phyloP scores from a whole-genome alignment of 257 asterid genomes.

The Plantago ovata region DNA sequence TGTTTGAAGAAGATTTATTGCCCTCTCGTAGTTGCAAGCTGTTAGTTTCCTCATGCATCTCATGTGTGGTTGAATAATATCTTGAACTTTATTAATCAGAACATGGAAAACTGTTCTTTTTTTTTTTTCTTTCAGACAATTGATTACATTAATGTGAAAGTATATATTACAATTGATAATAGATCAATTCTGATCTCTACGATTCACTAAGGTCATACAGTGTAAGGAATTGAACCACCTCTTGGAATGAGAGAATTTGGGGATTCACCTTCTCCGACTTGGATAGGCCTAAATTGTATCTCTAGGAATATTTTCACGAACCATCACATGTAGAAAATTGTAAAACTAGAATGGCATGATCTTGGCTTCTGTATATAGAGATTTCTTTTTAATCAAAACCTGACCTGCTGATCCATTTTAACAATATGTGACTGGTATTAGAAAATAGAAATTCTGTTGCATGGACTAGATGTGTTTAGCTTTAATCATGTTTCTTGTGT shows the following conservation, averaged over 20 bases:
- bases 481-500: neutral
- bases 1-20: neutral
- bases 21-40: neutral
- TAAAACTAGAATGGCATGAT: neutral
- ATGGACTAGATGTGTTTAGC: no score
- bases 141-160: no score
- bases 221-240: no score
- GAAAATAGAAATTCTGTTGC: neutral
- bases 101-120: no score
- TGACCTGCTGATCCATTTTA: constrained; percentile 3
- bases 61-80: neutral
- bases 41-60: neutral
- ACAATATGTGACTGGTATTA: constrained; percentile 1
- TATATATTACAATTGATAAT: no score
- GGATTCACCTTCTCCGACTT: no score
- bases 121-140: no score
- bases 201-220: no score
- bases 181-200: no score
- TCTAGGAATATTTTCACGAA: neutral
- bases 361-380: neutral
- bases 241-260: no score
- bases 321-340: constrained; percentile 3
- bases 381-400: neutral
- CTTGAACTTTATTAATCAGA: no score
- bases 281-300: no score